phyloP scores from a whole-genome alignment of 495 filamentous ascomycete species.

The Xylaria grammica region DNA sequence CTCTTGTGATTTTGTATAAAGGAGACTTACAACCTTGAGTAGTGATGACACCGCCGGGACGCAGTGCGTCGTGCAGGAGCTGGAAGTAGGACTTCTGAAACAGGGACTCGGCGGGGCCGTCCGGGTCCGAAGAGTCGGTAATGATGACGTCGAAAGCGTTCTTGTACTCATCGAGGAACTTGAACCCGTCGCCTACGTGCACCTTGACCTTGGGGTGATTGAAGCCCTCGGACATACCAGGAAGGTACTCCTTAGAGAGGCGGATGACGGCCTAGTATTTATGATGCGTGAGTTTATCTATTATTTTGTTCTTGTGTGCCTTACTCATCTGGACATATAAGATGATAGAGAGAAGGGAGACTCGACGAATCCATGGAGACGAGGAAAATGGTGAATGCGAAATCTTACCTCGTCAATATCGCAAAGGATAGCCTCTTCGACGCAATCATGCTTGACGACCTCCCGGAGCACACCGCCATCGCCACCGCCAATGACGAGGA shows the following conservation, averaged over 20 bases:
- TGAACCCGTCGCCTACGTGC: conserved; percentile 96
- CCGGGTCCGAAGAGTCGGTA: conserved; percentile 96
- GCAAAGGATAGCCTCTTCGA: conserved; percentile 93
- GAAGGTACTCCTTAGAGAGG: conserved; percentile 97
- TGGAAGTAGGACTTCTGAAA: conserved; percentile 99
- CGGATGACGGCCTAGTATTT: conserved; percentile 83
- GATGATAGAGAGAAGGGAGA: background rate
- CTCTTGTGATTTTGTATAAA: conserved; percentile 47
- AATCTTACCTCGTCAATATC: conserved; percentile 91
- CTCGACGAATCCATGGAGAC: background rate
- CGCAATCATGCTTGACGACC: conserved; percentile 94
- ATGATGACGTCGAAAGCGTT: conserved; percentile 99
- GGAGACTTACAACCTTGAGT: conserved; percentile 99
- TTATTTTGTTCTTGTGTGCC: background rate
- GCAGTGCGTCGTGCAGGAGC: conserved; percentile 84
- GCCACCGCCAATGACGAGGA: conserved; percentile 96
- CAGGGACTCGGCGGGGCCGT: conserved; percentile 91
- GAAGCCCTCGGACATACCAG: conserved; percentile 90
- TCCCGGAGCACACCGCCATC: conserved; percentile 97
- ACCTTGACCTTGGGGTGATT: conserved; percentile 89
- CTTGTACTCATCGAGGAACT: conserved; percentile 91
- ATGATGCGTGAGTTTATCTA: background rate
- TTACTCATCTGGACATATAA: background rate
- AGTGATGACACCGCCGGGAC: conserved; percentile 96
- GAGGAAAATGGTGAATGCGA: background rate